Conservation (phyloP, 176 grass and related monocot species). For the Zoysia japonica region DNA sequence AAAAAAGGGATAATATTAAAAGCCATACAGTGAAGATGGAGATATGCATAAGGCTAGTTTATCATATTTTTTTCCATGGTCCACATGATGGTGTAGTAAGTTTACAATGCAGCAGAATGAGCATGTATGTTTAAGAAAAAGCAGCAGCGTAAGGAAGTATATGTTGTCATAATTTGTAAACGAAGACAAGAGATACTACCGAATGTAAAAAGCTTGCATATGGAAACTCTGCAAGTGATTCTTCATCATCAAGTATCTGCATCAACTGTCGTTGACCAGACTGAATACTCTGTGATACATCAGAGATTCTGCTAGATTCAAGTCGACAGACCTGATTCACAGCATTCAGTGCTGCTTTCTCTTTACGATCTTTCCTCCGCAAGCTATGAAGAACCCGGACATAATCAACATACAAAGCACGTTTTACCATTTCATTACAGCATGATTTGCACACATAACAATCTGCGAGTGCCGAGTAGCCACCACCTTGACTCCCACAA, state of each 20-base stretch:
- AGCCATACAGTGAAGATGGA: constrained; percentile 1
- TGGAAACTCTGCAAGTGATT: constrained; percentile 96
- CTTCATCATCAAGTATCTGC: constrained; percentile 75
- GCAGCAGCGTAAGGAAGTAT: constrained; percentile 26
- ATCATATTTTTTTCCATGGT: constrained; percentile 31
- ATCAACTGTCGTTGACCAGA: constrained; percentile 71
- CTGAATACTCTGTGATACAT: constrained; percentile 51
- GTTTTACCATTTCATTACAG: constrained; percentile 69
- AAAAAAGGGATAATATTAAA: not conserved
- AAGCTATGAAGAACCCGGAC: constrained; percentile 77
- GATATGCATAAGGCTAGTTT: constrained; percentile 1
- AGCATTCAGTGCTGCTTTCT: constrained; percentile 59
- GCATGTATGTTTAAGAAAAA: constrained; percentile 14
- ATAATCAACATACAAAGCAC: constrained; percentile 87
- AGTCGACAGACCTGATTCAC: constrained; percentile 66
- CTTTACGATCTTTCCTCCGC: constrained; percentile 62
- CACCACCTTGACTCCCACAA: constrained; percentile 63
- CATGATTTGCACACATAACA: constrained; percentile 87
- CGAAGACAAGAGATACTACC: constrained; percentile 63
- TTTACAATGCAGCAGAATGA: not conserved
- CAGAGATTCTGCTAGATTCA: constrained; percentile 42
- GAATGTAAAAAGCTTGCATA: constrained; percentile 78
- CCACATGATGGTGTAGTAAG: not conserved
- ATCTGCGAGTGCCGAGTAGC: constrained; percentile 67
- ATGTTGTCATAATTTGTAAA: constrained; percentile 28